Conservation (phyloP, 306 rosid genomes). For the Sicyos baderoa region DNA sequence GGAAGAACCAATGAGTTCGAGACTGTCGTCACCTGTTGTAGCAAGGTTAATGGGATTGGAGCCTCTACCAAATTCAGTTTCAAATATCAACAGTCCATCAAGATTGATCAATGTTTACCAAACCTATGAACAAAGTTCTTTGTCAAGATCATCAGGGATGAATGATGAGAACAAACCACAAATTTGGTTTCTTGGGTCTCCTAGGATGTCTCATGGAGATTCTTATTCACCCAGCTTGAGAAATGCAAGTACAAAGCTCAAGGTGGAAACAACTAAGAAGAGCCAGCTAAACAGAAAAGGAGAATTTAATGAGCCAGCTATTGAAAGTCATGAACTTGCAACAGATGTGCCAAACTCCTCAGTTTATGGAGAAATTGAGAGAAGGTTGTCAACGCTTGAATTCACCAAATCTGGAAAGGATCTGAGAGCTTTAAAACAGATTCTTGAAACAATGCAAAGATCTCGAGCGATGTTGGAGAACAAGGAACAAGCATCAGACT, state of each 20-base stretch:
- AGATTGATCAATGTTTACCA: constrained; percentile 22
- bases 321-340: constrained; percentile 36
- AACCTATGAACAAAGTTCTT: constrained; percentile 27
- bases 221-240: constrained; percentile 26
- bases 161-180: constrained; percentile 33
- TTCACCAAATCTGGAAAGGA: constrained; percentile 89
- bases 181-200: constrained; percentile 31
- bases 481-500: constrained; percentile 44
- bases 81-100: constrained; percentile 28
- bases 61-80: constrained; percentile 33
- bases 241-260: constrained; percentile 31
- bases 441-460: constrained; percentile 86
- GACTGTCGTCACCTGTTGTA: constrained; percentile 40
- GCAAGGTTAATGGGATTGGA: constrained; percentile 92
- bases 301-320: constrained; percentile 31
- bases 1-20: constrained; percentile 46
- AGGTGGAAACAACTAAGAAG: constrained; percentile 43
- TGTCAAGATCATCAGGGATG: constrained; percentile 28
- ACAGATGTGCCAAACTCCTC: constrained; percentile 38
- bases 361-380: constrained; percentile 80
- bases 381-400: constrained; percentile 71
- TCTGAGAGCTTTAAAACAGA: constrained; percentile 88
- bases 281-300: constrained; percentile 36
- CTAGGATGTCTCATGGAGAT: constrained; percentile 26
- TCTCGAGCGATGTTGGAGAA: constrained; percentile 31